Evolutionary conservation across 2,329 filamentous ascomycete genomes (phyloP), one percentile per base, ranked within the genome.

Genomic region (Polytolypa hystricis): DNA sequence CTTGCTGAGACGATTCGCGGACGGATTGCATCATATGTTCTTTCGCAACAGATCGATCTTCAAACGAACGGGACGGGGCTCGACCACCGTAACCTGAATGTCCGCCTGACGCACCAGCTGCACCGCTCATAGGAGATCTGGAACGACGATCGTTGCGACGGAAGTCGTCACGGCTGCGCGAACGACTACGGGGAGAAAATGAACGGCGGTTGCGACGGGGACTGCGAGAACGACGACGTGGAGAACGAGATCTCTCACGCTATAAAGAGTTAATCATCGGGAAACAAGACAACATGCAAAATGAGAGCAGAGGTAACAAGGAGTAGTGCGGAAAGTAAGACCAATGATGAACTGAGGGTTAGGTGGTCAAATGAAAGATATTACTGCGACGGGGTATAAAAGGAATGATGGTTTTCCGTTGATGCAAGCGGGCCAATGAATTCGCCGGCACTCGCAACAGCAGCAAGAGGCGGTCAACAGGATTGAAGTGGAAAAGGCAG

Each of bases 21-120:
- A 95, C 81, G 58, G 77, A 86, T 65, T 79, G 81, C 84, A 96
- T 93, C 85, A 93, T 95, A 61, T 86, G 81, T 65, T 94, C 86
- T 65, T 91, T 87, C 54, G 82, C 81, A 45, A 73, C 78, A 45
- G 76, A 70, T 54, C 86, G 79, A 55, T 94, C 86, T 62, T 96
- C 89, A 65, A 78, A 84, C 40, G 77, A 79, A 64, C 87, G 79
- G 62, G 63, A 49, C 29, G 80, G 77, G 54, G 73, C 74, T 64
- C 76, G 81, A 44, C 65, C 64, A 55, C 61, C 62, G 61, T 67
- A 69, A 58, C 74, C 76, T 64, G 79, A 72, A 57, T 75, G 73
- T 69, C 79, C 82, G 72, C 79, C 81, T 58, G 76, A 67, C 57
- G 77, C 70, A 58, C 76, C 79, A 64, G 79, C 65, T 54, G 64